Evolutionary conservation across 192 early-diverging fungal genomes (phyloP).

Genomic region (Backusella sp.): DNA sequence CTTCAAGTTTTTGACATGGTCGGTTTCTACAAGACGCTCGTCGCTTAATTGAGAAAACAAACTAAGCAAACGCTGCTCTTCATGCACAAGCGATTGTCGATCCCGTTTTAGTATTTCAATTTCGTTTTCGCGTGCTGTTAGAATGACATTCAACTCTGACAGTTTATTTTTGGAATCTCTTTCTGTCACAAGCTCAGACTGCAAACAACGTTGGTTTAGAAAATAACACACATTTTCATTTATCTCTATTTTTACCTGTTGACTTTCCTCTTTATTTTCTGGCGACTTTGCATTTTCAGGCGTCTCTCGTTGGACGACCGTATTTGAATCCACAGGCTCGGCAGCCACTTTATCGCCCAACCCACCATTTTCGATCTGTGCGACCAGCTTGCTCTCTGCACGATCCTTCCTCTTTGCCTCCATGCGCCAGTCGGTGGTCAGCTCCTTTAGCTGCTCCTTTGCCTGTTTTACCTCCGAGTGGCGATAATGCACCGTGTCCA

Average conservation of each 20-base stretch:
- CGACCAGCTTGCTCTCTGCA: slow-evolving; percentile 40
- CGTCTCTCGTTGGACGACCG: background rate
- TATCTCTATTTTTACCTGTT: background rate
- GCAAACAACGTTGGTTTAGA: background rate
- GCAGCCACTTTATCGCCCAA: slow-evolving; percentile 14
- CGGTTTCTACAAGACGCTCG: slow-evolving; percentile 48
- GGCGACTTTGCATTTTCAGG: background rate
- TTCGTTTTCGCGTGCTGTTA: slow-evolving; percentile 48
- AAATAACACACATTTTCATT: background rate
- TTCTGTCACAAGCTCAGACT: slow-evolving; percentile 23
- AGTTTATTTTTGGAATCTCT: slow-evolving; percentile 41
- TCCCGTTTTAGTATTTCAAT: slow-evolving; percentile 49
- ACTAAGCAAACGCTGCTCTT: slow-evolving; percentile 47
- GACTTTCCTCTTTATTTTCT: no score
- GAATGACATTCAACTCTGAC: slow-evolving; percentile 42
- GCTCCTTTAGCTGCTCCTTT: slow-evolving; percentile 39
- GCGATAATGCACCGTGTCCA: background rate
- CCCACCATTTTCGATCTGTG: slow-evolving; percentile 19
- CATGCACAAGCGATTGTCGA: slow-evolving; percentile 40
- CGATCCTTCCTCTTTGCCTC: slow-evolving; percentile 51
- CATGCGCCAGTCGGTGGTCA: slow-evolving; percentile 36
- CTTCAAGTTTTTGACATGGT: slow-evolving; percentile 47
- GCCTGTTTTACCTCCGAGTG: slow-evolving; percentile 6
- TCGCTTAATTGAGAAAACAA: slow-evolving; percentile 49
- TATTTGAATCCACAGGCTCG: background rate